Evolutionary conservation across 331 rosid genomes (phyloP), one percentile per base, ranked within the genome.

Genomic region (Cydonia oblonga): DNA sequence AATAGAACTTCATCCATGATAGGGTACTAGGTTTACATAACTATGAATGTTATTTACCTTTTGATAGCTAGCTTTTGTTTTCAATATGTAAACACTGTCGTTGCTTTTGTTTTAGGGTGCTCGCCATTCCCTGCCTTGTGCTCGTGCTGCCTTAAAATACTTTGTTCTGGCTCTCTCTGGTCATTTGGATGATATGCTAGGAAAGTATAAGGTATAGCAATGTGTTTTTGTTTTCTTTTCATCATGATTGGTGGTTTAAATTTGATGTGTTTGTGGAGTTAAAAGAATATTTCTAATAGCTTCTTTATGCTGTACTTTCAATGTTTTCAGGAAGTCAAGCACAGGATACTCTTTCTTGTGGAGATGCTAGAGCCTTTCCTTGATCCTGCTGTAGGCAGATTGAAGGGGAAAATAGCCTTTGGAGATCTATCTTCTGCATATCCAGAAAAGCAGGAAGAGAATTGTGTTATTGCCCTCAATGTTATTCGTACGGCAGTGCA

Each of bases 281-380:
- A 8, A 42, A 35, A 51, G 18, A 71, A 69, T 32, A 33, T 26
- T 56, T 60, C 14, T 54, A 44, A 42, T 20, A 49, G 52, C 52
- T 5, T 79, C 44, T 80, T 62, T 61, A 53, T 52, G 18, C 15
- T 72, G 76, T 68, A 4, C 60, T 75, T 51, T 58, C 19, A 6
- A 29, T 24, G 42, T 40, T 72, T 80, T 59, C 82, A 92, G 98
- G 98, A 93, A 84, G 96, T 86, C 32, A 89, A 93, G 81, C 88
- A 80, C 80, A 89, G 74, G 79, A 87, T 93, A 79, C 92, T 93
- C 64, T 93, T 93, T 83, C 97, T 93, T 78, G 84, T 90, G 80
- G 98, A 93, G 88, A 90, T 93, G 93, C 86, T 93, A 54, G 97
- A 93, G 82, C 92, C 96, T 66, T 93, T 86, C 78, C 89, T 93